Evolutionary conservation across 768 basidiomycete genomes (phyloP).

Genomic region (Hydnomerulius pinastri): DNA sequence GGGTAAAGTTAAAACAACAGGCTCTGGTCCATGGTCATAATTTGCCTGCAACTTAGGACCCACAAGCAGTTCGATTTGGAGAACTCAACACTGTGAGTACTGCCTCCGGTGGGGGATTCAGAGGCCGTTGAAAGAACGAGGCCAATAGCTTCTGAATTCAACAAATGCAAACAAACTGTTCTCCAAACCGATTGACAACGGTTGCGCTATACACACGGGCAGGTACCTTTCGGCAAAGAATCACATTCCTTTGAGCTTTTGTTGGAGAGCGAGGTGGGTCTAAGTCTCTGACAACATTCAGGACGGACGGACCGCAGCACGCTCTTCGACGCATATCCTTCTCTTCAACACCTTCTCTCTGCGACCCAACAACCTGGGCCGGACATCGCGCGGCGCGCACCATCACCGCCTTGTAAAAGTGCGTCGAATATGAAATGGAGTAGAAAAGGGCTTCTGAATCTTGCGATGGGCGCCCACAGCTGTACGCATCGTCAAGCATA

Average conservation of each 20-base stretch:
- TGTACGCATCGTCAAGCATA: not conserved
- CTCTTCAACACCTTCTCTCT: not conserved
- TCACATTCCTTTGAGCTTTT: not conserved
- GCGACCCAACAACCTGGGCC: not conserved
- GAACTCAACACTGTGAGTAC: no score
- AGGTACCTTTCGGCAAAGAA: no score
- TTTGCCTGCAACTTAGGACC: no score
- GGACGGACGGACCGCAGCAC: not conserved
- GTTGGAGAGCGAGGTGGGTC: no score
- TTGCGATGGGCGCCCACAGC: not conserved
- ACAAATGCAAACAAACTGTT: constrained; percentile 10
- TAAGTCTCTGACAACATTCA: not conserved
- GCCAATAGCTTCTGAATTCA: constrained; percentile 2
- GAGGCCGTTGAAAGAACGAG: not conserved
- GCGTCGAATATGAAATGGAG: not conserved
- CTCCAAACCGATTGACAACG: no score
- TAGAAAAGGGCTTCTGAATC: not conserved
- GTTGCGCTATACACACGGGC: no score
- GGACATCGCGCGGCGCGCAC: not conserved
- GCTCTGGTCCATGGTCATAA: no score
- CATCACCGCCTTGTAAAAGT: not conserved
- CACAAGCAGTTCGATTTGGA: no score
- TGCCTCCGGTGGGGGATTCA: no score
- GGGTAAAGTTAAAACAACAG: no score
- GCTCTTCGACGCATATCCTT: not conserved